These are phyloP conservation scores for Fraxinus cuspidata DNA, from an alignment of 257 asterid genomes.

Conservation along the genomic window DNA sequence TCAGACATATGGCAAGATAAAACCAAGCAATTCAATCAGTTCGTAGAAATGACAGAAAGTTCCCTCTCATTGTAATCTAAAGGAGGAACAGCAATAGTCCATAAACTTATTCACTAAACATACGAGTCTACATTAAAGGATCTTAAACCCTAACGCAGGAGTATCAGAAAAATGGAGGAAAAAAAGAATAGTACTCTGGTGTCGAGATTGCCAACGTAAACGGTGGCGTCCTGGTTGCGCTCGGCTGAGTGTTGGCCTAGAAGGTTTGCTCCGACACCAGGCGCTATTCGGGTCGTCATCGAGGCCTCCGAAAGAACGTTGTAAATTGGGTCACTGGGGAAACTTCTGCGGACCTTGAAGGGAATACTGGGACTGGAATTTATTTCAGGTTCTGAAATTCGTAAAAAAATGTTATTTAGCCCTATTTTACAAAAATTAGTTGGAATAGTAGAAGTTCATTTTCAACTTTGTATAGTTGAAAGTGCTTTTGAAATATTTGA, in stretches of 20 bases:
- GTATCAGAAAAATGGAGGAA: not conserved
- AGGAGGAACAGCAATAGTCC: not conserved
- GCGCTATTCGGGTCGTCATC: slow-evolving; percentile 92
- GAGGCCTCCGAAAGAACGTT: not conserved
- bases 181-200: slow-evolving; percentile 43
- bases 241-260: slow-evolving; percentile 97
- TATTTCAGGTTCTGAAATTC: too few relatives aligned
- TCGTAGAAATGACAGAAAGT: not conserved
- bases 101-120: not conserved
- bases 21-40: not conserved
- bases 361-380: too few relatives aligned
- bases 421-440: too few relatives aligned
- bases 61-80: not conserved
- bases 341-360: not conserved
- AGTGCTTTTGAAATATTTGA: too few relatives aligned
- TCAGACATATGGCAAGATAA: not conserved
- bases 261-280: slow-evolving; percentile 91
- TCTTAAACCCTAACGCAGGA: slow-evolving; percentile 18
- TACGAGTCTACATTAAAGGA: not conserved
- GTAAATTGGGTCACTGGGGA: not conserved
- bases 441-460: too few relatives aligned
- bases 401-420: too few relatives aligned
- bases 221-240: slow-evolving; percentile 97
- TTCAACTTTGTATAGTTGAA: too few relatives aligned
- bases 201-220: slow-evolving; percentile 90